Conservation (phyloP, 192 early-diverging fungal species). For the Umbelopsis isabellina region DNA sequence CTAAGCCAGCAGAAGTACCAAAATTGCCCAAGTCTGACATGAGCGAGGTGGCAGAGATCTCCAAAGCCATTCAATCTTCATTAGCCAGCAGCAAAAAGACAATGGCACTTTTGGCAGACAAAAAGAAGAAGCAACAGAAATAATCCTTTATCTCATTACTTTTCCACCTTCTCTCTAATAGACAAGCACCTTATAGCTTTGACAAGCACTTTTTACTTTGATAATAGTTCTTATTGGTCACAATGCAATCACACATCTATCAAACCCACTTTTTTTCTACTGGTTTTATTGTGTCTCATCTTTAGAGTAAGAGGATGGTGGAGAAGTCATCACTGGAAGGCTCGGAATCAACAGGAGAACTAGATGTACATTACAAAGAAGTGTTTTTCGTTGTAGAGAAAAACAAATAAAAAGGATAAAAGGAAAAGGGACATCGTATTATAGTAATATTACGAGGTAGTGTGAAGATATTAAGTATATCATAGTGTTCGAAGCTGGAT, state of each 20-base stretch:
- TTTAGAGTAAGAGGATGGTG: not conserved
- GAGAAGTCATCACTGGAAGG: not conserved
- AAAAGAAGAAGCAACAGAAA: slow-evolving; percentile 8
- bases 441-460: not conserved
- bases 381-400: no score
- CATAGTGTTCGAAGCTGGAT: no score
- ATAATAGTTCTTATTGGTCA: no score
- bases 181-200: no score
- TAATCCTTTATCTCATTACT: not conserved
- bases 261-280: no score
- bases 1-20: not conserved
- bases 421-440: not conserved
- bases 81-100: slow-evolving; percentile 12
- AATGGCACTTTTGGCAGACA: not conserved
- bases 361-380: slow-evolving; percentile 13
- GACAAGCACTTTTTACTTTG: no score
- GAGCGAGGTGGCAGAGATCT: slow-evolving; percentile 5
- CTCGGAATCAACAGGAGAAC: not conserved
- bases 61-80: slow-evolving; percentile 7
- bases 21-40: slow-evolving; percentile 7
- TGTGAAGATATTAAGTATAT: not conserved
- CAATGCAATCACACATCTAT: no score
- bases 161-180: not conserved
- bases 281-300: not conserved
- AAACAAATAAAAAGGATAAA: not conserved